Conservation (phyloP, 306 rosid genomes). For the Canavalia ensiformis region DNA sequence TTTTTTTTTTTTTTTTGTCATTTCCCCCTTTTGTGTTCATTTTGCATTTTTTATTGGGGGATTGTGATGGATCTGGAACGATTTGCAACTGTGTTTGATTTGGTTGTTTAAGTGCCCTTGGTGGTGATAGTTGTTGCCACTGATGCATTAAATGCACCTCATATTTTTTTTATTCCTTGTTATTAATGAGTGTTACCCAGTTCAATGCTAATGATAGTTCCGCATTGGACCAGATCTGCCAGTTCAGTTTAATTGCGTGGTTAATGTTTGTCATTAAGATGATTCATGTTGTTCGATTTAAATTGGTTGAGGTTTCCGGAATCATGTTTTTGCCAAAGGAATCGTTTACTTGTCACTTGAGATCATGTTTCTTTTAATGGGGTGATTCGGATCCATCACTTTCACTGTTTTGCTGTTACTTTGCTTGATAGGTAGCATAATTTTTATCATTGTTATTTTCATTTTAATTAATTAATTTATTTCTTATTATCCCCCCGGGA, state of each 20-base stretch:
- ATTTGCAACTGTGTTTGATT: slow-evolving; percentile 38
- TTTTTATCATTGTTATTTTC: slow-evolving; percentile 34
- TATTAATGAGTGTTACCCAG: slow-evolving; percentile 19
- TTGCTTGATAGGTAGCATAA: slow-evolving; percentile 37
- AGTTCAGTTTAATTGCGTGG: slow-evolving; percentile 37
- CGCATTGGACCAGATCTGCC: slow-evolving; percentile 49
- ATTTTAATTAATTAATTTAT: not conserved
- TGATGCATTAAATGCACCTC: slow-evolving; percentile 41
- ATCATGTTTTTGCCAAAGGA: slow-evolving; percentile 2
- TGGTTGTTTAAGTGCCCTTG: slow-evolving; percentile 7
- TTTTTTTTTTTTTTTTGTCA: not conserved
- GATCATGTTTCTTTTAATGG: slow-evolving; percentile 34
- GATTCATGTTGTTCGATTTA: slow-evolving; percentile 12
- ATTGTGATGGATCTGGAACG: slow-evolving; percentile 50
- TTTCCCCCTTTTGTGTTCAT: not conserved
- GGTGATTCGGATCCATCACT: slow-evolving; percentile 48
- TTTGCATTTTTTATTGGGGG: not conserved
- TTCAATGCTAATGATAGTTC: slow-evolving; percentile 37
- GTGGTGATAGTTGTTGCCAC: slow-evolving; percentile 18
- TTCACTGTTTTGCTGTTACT: slow-evolving; percentile 52
- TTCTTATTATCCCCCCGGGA: not conserved
- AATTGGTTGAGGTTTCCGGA: slow-evolving; percentile 2
- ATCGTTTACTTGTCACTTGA: slow-evolving; percentile 26
- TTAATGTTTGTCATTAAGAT: slow-evolving; percentile 34
- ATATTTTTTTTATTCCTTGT: slow-evolving; percentile 12